Percentiles rank a stretch among this genome's conserved stretches.
Conservation (phyloP, 768 basidiomycete species). For the Kwoniella bestiolae region DNA sequence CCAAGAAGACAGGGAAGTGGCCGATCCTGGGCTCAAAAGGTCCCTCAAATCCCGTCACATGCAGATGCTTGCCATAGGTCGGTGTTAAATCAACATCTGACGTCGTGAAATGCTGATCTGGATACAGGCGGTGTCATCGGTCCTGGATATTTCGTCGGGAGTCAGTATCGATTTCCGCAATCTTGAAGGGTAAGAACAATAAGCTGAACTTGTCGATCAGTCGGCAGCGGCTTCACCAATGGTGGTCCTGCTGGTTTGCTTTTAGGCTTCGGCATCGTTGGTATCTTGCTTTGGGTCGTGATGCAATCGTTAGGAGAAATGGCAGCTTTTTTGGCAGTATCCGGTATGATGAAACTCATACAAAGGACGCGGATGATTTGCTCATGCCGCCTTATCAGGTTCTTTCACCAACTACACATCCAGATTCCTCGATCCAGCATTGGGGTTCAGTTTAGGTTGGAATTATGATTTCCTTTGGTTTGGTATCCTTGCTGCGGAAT, state of each 20-base stretch:
- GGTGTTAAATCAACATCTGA: too few relatives aligned
- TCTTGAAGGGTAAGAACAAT: too few relatives aligned
- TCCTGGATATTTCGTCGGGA: slow-evolving; percentile 20
- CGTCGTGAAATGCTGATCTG: neutral
- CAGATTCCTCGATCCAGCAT: slow-evolving; percentile 25
- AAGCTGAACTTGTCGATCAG: neutral
- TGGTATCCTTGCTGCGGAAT: slow-evolving; percentile 10
- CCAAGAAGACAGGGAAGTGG: too few relatives aligned
- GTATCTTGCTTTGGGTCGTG: slow-evolving; percentile 11
- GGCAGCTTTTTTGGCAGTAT: slow-evolving; percentile 23
- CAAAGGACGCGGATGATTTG: too few relatives aligned
- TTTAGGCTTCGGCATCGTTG: slow-evolving; percentile 17
- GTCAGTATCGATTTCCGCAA: too few relatives aligned
- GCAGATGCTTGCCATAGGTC: slow-evolving; percentile 6
- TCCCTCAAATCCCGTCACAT: slow-evolving; percentile 12
- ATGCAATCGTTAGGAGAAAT: slow-evolving; percentile 28
- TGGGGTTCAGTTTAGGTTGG: slow-evolving; percentile 23
- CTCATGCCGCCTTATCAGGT: slow-evolving; percentile 19
- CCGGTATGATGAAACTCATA: too few relatives aligned
- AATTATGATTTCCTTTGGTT: slow-evolving; percentile 19
- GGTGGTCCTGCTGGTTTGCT: slow-evolving; percentile 24
- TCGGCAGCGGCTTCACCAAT: slow-evolving; percentile 11
- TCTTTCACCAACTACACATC: slow-evolving; percentile 7
- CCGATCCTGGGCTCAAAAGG: slow-evolving; percentile 11
- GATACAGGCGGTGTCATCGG: slow-evolving; percentile 21